Percentiles rank a stretch among this genome's conserved stretches.
phyloP scores from a whole-genome alignment of 192 early-diverging fungal species.

The Coemansia erecta region DNA sequence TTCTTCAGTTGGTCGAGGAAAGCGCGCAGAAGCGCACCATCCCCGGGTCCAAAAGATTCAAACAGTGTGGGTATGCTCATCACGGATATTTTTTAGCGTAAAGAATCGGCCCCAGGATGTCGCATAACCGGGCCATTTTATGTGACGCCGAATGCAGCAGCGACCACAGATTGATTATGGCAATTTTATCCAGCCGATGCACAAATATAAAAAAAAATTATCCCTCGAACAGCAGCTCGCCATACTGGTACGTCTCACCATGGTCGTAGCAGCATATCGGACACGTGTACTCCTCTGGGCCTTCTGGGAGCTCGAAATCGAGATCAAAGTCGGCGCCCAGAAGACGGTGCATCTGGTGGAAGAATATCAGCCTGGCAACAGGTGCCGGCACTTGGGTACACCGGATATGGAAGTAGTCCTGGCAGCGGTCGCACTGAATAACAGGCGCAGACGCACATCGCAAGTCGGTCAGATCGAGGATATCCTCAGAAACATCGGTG shows the following conservation, averaged over 20 bases:
- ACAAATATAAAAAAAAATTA: slow-evolving; percentile 1
- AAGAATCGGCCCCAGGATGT: background rate
- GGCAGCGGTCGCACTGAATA: slow-evolving; percentile 65
- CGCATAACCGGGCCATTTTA: no score
- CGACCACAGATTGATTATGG: background rate
- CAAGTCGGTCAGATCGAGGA: slow-evolving; percentile 9
- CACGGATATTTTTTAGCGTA: slow-evolving; percentile 15
- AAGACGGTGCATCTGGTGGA: slow-evolving; percentile 34
- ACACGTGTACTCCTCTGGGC: slow-evolving; percentile 29
- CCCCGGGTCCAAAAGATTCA: slow-evolving; percentile 9
- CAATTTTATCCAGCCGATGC: background rate
- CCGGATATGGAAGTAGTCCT: slow-evolving; percentile 58
- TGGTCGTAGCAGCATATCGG: slow-evolving; percentile 37
- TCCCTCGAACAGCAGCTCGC: slow-evolving; percentile 32
- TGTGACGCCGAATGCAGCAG: background rate
- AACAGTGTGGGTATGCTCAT: slow-evolving; percentile 30
- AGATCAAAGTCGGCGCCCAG: slow-evolving; percentile 25
- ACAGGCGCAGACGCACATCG: slow-evolving; percentile 33
- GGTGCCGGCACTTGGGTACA: slow-evolving; percentile 56
- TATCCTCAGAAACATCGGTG: background rate
- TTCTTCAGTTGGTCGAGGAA: background rate
- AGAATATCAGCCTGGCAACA: slow-evolving; percentile 23
- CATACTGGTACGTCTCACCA: slow-evolving; percentile 26
- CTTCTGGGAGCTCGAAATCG: slow-evolving; percentile 14
- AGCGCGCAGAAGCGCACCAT: background rate